Conservation (phyloP, 306 rosid genomes). For the Malus orientalis region DNA sequence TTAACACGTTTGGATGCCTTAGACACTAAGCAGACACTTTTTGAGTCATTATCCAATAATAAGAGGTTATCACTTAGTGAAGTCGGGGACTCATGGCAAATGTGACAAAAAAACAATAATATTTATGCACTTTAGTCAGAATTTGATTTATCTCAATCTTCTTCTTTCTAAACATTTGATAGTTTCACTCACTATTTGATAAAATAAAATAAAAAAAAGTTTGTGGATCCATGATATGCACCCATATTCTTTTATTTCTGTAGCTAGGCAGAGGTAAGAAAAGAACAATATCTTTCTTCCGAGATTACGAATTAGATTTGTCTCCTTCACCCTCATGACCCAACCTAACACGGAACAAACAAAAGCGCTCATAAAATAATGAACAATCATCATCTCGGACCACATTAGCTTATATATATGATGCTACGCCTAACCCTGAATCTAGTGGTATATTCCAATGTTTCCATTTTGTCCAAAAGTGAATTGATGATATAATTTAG, state of each 20-base stretch:
- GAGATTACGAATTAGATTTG: background rate
- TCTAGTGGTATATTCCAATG: background rate
- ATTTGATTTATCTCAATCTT: too few relatives aligned
- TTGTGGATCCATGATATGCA: background rate
- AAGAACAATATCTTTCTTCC: background rate
- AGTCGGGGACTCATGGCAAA: background rate
- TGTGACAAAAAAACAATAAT: too few relatives aligned
- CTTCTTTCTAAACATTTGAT: too few relatives aligned
- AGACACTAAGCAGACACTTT: background rate
- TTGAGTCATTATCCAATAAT: background rate
- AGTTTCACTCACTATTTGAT: too few relatives aligned
- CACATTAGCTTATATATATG: background rate
- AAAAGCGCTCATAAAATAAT: background rate
- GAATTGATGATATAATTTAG: background rate
- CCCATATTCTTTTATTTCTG: background rate
- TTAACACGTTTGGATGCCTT: background rate
- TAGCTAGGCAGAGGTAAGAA: background rate
- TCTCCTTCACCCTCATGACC: background rate
- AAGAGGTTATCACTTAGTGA: background rate
- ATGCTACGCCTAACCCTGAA: background rate
- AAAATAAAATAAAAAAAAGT: background rate
- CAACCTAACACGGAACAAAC: slow-evolving; percentile 11
- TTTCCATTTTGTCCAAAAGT: slow-evolving; percentile 1
- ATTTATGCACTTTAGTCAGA: too few relatives aligned
- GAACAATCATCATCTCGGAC: slow-evolving; percentile 1